Evolutionary conservation across 2,329 filamentous ascomycete genomes (phyloP).

Genomic region (Thelonectria blattea): DNA sequence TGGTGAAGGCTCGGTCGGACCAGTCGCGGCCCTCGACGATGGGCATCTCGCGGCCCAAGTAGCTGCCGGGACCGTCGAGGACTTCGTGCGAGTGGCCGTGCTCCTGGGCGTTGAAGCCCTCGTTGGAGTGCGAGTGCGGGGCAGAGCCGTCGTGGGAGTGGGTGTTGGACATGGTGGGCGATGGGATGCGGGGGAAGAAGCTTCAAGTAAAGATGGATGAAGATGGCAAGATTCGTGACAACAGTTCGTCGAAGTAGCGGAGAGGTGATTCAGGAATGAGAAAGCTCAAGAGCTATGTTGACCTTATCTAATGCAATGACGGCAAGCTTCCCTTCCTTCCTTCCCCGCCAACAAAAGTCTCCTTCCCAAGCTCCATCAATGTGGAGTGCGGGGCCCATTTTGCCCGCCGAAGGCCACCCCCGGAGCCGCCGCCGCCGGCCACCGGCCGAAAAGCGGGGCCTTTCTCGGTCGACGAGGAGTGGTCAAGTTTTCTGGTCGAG

Average conservation of each 20-base stretch:
- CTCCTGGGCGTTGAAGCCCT: conserved; percentile 63
- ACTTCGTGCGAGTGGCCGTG: conserved; percentile 98
- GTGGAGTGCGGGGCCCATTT: background rate
- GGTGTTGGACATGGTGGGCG: conserved; percentile 44
- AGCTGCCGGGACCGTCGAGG: conserved; percentile 91
- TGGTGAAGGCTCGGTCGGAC: conserved; percentile 87
- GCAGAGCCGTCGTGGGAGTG: conserved; percentile 62
- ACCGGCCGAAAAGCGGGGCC: conserved; percentile 1
- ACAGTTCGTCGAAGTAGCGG: background rate
- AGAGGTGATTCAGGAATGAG: background rate
- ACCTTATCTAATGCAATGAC: background rate
- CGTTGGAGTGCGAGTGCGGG: conserved; percentile 64
- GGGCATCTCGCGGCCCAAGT: conserved; percentile 88
- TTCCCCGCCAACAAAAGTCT: background rate
- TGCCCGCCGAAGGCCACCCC: background rate
- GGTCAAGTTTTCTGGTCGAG: background rate
- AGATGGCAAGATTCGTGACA: background rate
- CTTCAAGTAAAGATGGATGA: background rate
- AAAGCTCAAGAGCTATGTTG: background rate
- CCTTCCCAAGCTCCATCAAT: background rate
- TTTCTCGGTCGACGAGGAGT: background rate
- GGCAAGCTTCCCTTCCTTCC: background rate
- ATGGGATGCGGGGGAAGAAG: background rate
- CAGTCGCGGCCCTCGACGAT: conserved; percentile 88
- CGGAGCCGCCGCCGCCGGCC: conserved; percentile 2